Percentiles rank a stretch among this genome's conserved stretches.
These are phyloP conservation scores for Taxillus chinensis DNA, from an alignment of 164 flowering plant genomes.

Conservation along the genomic window DNA sequence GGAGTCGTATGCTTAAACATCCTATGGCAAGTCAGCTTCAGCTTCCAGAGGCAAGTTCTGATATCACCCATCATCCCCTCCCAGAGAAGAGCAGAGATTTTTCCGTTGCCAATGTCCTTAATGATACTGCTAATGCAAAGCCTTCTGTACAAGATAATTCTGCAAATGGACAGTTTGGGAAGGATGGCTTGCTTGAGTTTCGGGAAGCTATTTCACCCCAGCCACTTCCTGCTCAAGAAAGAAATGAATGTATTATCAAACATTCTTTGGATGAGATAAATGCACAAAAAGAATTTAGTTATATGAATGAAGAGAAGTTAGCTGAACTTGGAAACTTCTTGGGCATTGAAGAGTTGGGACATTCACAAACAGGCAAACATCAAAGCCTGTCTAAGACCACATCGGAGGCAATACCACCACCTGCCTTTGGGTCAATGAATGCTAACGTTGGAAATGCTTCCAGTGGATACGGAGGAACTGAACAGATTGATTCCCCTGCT, in stretches of 20 bases:
- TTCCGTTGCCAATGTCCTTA: neutral
- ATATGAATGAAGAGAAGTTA: neutral
- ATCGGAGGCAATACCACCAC: neutral
- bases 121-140: neutral
- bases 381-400: neutral
- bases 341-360: neutral
- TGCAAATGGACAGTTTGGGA: neutral
- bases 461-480: neutral
- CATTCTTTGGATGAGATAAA: neutral
- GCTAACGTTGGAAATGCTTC: neutral
- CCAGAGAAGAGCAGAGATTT: neutral
- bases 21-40: neutral
- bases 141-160: neutral
- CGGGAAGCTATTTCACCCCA: neutral
- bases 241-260: neutral
- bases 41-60: neutral
- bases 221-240: neutral
- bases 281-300: neutral
- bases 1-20: neutral
- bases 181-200: neutral
- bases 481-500: slow-evolving; percentile 13
- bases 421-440: neutral
- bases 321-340: neutral
- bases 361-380: neutral
- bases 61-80: neutral